Evolutionary conservation across 1,284 basidiomycete species (phyloP).

Genomic region (Kalmanozyma brasiliensis): DNA sequence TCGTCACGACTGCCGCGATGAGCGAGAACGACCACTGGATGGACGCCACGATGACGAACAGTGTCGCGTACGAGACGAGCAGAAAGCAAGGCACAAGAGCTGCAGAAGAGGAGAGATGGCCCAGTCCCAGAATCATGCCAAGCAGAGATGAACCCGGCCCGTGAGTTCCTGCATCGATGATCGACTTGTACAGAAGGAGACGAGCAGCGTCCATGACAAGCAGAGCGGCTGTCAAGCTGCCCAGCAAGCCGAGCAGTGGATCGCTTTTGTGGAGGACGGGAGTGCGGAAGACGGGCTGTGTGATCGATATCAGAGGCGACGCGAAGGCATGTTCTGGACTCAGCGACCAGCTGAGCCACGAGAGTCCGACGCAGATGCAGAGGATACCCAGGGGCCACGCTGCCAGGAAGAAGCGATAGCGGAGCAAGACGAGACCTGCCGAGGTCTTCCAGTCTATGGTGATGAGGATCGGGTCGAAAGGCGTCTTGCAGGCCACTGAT

Average conservation of each 20-base stretch:
- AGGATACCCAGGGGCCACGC: conserved; percentile 56
- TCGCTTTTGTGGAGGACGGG: conserved; percentile 17
- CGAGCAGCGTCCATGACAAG: conserved; percentile 23
- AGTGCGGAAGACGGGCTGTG: conserved; percentile 22
- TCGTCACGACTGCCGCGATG: conserved; percentile 10
- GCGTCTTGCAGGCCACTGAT: conserved; percentile 19
- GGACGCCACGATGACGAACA: conserved; percentile 22
- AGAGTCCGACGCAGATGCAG: conserved; percentile 23
- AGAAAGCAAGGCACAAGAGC: conserved; percentile 31
- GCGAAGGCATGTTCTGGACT: conserved; percentile 17
- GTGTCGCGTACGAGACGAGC: conserved; percentile 26
- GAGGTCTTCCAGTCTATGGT: conserved; percentile 56
- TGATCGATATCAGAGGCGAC: conserved; percentile 24
- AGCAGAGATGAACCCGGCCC: conserved; percentile 33
- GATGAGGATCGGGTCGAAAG: conserved; percentile 42
- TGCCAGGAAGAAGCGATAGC: conserved; percentile 56
- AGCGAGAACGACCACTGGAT: conserved; percentile 34
- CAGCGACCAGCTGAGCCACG: conserved; percentile 34
- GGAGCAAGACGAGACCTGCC: conserved; percentile 53
- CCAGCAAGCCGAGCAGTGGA: conserved; percentile 25
- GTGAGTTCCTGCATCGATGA: conserved; percentile 7
- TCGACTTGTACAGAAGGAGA: conserved; percentile 17
- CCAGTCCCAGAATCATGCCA: conserved; percentile 39
- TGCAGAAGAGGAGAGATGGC: conserved; percentile 18
- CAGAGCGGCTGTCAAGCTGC: conserved; percentile 5